Conservation (phyloP, 192 early-diverging fungal species). For the Spizellomyces sp. region DNA sequence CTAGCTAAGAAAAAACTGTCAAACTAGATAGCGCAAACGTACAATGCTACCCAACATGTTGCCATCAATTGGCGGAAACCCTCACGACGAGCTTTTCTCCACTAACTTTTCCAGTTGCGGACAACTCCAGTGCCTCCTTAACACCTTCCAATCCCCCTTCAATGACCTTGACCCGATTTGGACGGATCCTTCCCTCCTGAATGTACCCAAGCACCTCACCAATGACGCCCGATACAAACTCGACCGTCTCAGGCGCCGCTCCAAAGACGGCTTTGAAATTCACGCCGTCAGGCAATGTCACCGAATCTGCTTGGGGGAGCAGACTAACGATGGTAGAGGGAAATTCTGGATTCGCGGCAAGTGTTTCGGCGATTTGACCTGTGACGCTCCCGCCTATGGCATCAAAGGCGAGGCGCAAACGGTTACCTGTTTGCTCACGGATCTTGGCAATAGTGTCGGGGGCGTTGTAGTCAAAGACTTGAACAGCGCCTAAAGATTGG, state of each 20-base stretch:
- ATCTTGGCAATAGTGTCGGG: conserved; percentile 7
- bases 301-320: neutral
- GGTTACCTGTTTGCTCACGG: neutral
- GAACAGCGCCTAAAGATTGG: conserved; percentile 14
- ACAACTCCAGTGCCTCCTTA: conserved; percentile 16
- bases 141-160: conserved; percentile 30
- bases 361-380: neutral
- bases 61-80: neutral
- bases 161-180: conserved; percentile 26
- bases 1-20: neutral
- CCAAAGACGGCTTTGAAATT: neutral
- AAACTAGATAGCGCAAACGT: neutral
- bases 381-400: conserved; percentile 10
- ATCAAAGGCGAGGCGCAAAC: conserved; percentile 8
- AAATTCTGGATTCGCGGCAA: neutral
- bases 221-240: conserved; percentile 13
- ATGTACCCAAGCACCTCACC: conserved; percentile 23
- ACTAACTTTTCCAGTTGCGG: conserved; percentile 15
- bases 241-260: neutral
- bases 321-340: conserved; percentile 12
- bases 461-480: conserved; percentile 16
- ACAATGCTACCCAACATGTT: neutral
- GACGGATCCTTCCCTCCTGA: conserved; percentile 21
- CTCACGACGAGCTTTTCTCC: conserved; percentile 27
- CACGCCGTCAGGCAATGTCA: conserved; percentile 12